Evolutionary conservation across 108 stramenopile genomes (phyloP).

Genomic region (Fistulifera pelliculosa): DNA sequence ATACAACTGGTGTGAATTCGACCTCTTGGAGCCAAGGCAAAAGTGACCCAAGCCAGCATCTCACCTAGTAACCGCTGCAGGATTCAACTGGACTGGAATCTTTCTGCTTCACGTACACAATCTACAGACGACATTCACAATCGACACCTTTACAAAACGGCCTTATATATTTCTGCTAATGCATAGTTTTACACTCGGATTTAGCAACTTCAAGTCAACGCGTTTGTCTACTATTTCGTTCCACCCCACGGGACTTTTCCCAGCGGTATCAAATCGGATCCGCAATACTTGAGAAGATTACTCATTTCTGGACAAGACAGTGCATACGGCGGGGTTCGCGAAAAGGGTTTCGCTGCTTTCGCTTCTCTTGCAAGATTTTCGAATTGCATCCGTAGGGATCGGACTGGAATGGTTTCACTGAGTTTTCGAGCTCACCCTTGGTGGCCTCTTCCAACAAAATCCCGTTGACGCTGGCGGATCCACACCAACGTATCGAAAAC

Average conservation of each 20-base stretch:
- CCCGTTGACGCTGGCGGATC: constrained; percentile 78
- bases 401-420: constrained; percentile 69
- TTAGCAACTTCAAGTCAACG: too few species aligned
- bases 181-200: too few species aligned
- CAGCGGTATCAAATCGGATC: constrained; percentile 54
- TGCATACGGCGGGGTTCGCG: constrained; percentile 77
- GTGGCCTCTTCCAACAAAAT: constrained; percentile 49
- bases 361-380: constrained; percentile 66
- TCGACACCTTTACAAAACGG: too few species aligned
- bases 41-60: too few species aligned
- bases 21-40: too few species aligned
- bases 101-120: too few species aligned
- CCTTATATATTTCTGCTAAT: too few species aligned
- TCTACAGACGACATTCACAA: too few species aligned
- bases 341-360: constrained; percentile 81
- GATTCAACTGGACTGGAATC: too few species aligned
- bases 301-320: constrained; percentile 88
- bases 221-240: too few species aligned
- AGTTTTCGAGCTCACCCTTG: constrained; percentile 67
- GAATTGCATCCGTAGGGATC: constrained; percentile 93
- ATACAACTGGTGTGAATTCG: too few species aligned
- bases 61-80: too few species aligned
- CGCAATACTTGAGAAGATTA: constrained; percentile 76
- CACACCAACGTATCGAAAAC: constrained; percentile 78
- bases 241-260: constrained; percentile 52